These are phyloP conservation scores for Magnusiomyces tetraspermus DNA, from an alignment of 1,139 yeast species.

Conservation along the genomic window DNA sequence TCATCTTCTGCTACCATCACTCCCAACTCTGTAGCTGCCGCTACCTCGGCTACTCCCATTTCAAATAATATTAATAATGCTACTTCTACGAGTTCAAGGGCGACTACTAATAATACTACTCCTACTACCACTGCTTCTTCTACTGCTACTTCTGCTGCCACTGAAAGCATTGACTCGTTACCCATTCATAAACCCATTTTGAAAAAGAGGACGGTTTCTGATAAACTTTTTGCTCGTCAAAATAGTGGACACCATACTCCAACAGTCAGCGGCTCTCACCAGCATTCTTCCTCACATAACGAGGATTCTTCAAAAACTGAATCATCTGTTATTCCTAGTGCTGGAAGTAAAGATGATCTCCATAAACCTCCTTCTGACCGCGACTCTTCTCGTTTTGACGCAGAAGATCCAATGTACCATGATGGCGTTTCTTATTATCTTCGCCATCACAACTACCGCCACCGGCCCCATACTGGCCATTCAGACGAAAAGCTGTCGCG, in stretches of 20 bases:
- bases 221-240: constrained; percentile 48
- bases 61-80: not conserved
- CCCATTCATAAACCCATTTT: constrained; percentile 60
- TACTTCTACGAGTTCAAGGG: not conserved
- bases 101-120: not conserved
- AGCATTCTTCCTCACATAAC: not conserved
- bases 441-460: constrained; percentile 35
- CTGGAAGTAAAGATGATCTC: constrained; percentile 1
- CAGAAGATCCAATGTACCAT: not conserved
- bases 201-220: constrained; percentile 72
- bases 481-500: constrained; percentile 28
- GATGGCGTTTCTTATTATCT: constrained; percentile 22
- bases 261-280: constrained; percentile 3
- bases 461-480: constrained; percentile 26
- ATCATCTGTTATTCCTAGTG: too few relatives aligned
- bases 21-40: not conserved
- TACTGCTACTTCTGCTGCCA: not conserved
- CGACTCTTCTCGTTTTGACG: constrained; percentile 10
- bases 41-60: not conserved
- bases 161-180: not conserved
- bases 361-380: constrained; percentile 11
- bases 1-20: too few relatives aligned
- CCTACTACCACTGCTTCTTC: not conserved
- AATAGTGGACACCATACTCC: constrained; percentile 15
- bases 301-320: not conserved